Conservation (phyloP, 495 filamentous ascomycete genomes). For the Lasiosphaeriaceae sp. region DNA sequence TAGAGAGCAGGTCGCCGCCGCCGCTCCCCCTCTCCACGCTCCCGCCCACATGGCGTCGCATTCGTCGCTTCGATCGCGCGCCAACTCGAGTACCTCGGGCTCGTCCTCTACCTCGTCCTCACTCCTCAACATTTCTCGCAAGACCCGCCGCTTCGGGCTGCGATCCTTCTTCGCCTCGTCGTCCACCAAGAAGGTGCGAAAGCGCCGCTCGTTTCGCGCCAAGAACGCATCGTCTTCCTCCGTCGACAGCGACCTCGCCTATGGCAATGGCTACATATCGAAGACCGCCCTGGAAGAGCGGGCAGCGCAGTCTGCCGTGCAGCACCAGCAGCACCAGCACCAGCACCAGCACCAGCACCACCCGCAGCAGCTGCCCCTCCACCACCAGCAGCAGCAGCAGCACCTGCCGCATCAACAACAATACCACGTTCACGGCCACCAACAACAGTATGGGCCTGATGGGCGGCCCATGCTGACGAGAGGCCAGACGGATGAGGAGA, state of each 20-base stretch:
- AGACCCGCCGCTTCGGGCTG: constrained; percentile 34
- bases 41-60: constrained; percentile 29
- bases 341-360: constrained; percentile 15
- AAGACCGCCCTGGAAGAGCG: constrained; percentile 26
- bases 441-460: constrained; percentile 22
- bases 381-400: constrained; percentile 1
- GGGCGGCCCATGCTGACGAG: constrained; percentile 25
- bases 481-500: constrained; percentile 47
- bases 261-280: constrained; percentile 51
- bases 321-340: constrained; percentile 9
- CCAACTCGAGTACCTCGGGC: constrained; percentile 34
- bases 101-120: constrained; percentile 46
- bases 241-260: constrained; percentile 50
- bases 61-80: constrained; percentile 27
- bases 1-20: constrained; percentile 40
- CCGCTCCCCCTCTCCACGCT: constrained; percentile 23
- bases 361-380: constrained; percentile 8
- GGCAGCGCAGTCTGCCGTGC: constrained; percentile 5
- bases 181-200: constrained; percentile 40
- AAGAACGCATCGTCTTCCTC: constrained; percentile 48
- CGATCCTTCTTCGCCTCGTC: constrained; percentile 40
- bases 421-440: constrained; percentile 13
- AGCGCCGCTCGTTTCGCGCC: constrained; percentile 36
- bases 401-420: constrained; percentile 12
- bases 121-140: constrained; percentile 42